A percentile compares a stretch with the other conserved stretches of the same genome.
phyloP scores from a whole-genome alignment of 768 basidiomycete genomes.

The Strobilomyces confusus region DNA sequence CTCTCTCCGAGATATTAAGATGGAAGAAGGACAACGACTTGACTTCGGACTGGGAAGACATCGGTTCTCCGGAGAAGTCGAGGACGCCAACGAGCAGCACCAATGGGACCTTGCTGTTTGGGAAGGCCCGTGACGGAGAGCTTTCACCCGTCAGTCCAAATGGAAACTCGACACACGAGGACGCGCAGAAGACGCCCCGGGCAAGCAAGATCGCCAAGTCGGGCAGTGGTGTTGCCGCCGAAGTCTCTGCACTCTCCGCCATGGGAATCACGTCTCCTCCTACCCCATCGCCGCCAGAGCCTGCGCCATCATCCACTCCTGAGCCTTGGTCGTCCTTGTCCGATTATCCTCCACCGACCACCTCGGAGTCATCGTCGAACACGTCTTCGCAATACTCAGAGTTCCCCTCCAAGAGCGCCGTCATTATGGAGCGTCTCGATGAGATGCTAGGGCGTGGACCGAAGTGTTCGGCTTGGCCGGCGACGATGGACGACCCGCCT shows the following conservation, averaged over 20 bases:
- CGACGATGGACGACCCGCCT: slow-evolving; percentile 77
- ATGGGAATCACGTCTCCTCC: slow-evolving; percentile 36
- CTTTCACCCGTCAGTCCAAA: slow-evolving; percentile 28
- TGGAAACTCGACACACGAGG: slow-evolving; percentile 27
- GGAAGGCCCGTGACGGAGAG: slow-evolving; percentile 25
- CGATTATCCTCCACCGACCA: slow-evolving; percentile 64
- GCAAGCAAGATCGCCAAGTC: slow-evolving; percentile 33
- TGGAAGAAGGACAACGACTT: slow-evolving; percentile 54
- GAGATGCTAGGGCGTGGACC: slow-evolving; percentile 63
- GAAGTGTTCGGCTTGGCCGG: slow-evolving; percentile 55
- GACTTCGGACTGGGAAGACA: slow-evolving; percentile 64
- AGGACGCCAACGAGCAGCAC: slow-evolving; percentile 47
- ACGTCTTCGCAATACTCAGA: slow-evolving; percentile 65
- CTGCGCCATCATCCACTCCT: slow-evolving; percentile 61
- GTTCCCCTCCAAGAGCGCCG: slow-evolving; percentile 41
- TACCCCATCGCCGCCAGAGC: slow-evolving; percentile 49
- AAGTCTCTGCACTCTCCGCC: slow-evolving; percentile 15
- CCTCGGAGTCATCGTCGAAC: slow-evolving; percentile 74
- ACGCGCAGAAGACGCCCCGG: slow-evolving; percentile 32
- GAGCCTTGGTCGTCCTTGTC: slow-evolving; percentile 77
- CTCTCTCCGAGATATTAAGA: slow-evolving; percentile 61
- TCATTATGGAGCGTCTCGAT: slow-evolving; percentile 66
- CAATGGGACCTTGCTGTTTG: slow-evolving; percentile 33
- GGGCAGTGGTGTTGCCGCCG: slow-evolving; percentile 17
- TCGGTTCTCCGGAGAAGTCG: slow-evolving; percentile 40